phyloP scores from a whole-genome alignment of 2,329 filamentous ascomycete species.

The Clonostachys byssicola region DNA sequence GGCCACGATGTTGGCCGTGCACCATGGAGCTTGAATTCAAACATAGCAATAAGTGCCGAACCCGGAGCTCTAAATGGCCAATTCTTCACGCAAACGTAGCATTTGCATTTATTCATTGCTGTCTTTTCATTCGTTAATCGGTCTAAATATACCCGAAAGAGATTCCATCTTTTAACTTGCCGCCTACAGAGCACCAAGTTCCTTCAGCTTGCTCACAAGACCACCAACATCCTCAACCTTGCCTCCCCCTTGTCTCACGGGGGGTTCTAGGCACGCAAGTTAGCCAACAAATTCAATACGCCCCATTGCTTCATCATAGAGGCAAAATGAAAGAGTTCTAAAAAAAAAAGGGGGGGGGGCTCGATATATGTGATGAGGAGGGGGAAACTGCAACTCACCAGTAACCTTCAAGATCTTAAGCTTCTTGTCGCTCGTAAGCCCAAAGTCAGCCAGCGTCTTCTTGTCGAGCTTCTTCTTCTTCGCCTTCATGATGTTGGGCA shows the following conservation, averaged over 20 bases:
- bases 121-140: too few relatives aligned
- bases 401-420: conserved; percentile 89
- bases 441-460: conserved; percentile 80
- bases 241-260: conserved; percentile 82
- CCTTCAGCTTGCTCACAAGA: conserved; percentile 91
- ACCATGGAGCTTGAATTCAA: too few relatives aligned
- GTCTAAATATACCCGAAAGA: too few relatives aligned
- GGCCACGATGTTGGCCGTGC: too few relatives aligned
- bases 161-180: neutral
- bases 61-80: too few relatives aligned
- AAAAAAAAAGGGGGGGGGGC: too few relatives aligned
- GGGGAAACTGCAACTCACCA: conserved; percentile 46
- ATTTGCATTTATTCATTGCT: too few relatives aligned
- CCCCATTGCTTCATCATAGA: neutral
- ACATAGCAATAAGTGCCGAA: too few relatives aligned
- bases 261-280: conserved; percentile 59
- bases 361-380: neutral
- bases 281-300: neutral
- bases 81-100: too few relatives aligned
- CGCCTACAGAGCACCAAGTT: conserved; percentile 79
- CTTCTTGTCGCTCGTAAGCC: conserved; percentile 68
- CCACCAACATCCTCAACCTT: conserved; percentile 98
- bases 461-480: conserved; percentile 99
- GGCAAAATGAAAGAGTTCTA: too few relatives aligned
- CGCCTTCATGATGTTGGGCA: conserved; percentile 99